Base-by-base conservation (phyloP, 805 yeast genomes). In the baker's yeast (Saccharomyces cerevisiae) region DNA sequence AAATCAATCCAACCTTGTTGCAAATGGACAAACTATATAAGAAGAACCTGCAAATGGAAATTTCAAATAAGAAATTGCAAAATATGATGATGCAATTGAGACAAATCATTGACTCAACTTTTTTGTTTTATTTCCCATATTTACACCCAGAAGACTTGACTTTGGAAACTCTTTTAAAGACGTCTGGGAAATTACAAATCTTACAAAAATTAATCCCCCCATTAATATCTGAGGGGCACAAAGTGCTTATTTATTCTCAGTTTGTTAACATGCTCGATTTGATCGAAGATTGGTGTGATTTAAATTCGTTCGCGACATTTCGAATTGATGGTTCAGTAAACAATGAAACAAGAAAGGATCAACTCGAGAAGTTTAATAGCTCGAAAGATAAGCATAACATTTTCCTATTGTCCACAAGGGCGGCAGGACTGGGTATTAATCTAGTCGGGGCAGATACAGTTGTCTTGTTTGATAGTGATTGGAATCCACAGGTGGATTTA, bases 401-500 rank as follows among this genome's bases (percentile, higher is more conserved):
- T 1, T 92, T 92, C 59, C 69, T 94, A 51, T 74, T 94, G 13
- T 86, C 96, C 13, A 94, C 99, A 0, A 76, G 98, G 57, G 92
- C 98, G 0, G 99, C 97, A 9, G 98, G 98, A 0, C 77, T 92
- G 31, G 99, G 99, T 4, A 81, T 92, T 47, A 92, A 92, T 64
- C 74, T 92, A 53, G 80, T 85, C 0, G 82, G 85, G 0, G 96
- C 98, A 0, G 97, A 94, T 59, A 84, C 96, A 1, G 98, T 94
- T 1, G 80, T 92, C 3, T 63, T 92, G 10, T 90, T 89, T 65
- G 99, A 92, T 64, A 86, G 89, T 54, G 99, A 92, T 66, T 92
- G 97, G 96, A 92, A 92, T 64, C 99, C 98, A 0, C 97, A 92
- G 65, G 95, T 89, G 57, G 98, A 92, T 70, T 73, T 90, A 51